Base-by-base conservation (phyloP, 257 asterid species). In the Vinca minor region DNA sequence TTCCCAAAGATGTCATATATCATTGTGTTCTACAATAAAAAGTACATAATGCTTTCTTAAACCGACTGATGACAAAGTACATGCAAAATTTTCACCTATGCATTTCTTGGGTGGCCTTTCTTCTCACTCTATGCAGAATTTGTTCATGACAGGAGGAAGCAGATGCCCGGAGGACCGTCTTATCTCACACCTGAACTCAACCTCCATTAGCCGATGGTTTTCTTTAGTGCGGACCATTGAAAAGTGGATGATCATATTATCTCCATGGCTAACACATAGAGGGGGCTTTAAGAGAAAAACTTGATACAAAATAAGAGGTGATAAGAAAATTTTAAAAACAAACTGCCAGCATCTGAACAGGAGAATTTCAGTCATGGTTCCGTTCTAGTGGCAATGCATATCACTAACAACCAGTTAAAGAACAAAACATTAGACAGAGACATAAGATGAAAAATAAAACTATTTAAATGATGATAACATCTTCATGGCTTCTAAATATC, bases 171-270 rank as follows among this genome's bases (percentile, higher is more conserved):
- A 79, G 23, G 72, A 18, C 74, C 74, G 82, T 67, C 48, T 79
- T 46, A 88, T 80, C 79, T 85, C 95, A 64, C 78, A 78, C 63
- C 65, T 68, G 36, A 88, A 73, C 54, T 89, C 89, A 42, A 82
- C 90, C 77, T 88, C 95, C 87, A 93, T 76, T 77, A 93, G 74
- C 59, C 99, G 89, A 67, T 93, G 97, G 74, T 87, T 89, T 25
- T 87, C 87, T 79, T 79, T 85, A 64, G 92, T 76, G 4, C 97
- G 97, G 29, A 39, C 71, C 96, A 89, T 89, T 17, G 76, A 73
- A 53, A 89, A 74, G 32, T 78, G 49, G 49, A 87, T 64, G 14
- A 0, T 65, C 78, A 89, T 41, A 44, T 64, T 68, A 66, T 93
- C 96, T 36, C 87, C 95, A 28, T 53, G 69, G 46, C 66, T 70